Evolutionary conservation across 148 eudicot genomes (phyloP).

Genomic region (Vaccinium myrtillus): DNA sequence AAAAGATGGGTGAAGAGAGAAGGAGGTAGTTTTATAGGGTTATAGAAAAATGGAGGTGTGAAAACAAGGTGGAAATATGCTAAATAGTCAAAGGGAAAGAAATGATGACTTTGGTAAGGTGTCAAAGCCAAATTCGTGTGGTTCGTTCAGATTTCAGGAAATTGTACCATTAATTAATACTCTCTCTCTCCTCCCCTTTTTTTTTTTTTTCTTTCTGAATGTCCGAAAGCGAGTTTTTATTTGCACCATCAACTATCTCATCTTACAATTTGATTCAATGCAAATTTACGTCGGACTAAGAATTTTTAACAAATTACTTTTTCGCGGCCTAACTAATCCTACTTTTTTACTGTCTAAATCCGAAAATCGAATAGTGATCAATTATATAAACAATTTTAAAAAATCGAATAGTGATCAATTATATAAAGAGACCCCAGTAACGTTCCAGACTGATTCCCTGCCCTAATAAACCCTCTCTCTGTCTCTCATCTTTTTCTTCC

Average conservation of each 20-base stretch:
- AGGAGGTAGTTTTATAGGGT: constrained; percentile 13
- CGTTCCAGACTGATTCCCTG: too few species aligned
- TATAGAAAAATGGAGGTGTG: constrained; percentile 28
- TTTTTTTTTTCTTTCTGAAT: neutral
- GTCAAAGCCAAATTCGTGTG: constrained; percentile 15
- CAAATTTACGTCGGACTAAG: too few species aligned
- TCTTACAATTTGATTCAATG: too few species aligned
- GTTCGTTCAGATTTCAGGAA: constrained; percentile 11
- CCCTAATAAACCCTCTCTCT: neutral
- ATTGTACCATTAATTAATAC: neutral
- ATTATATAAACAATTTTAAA: too few species aligned
- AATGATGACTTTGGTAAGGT: constrained; percentile 14
- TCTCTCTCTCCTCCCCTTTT: neutral
- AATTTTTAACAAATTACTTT: too few species aligned
- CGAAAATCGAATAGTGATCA: too few species aligned
- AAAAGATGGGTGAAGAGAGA: neutral
- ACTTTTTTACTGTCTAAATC: too few species aligned
- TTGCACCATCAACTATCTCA: too few species aligned
- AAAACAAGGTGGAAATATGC: constrained; percentile 22
- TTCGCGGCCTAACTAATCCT: too few species aligned
- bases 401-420: too few species aligned
- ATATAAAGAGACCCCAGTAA: too few species aligned
- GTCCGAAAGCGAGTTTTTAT: too few species aligned
- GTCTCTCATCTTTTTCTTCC: neutral
- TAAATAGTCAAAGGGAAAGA: neutral